phyloP scores from a whole-genome alignment of 176 grass and related monocot genomes.

The Cenchrus purpureus region DNA sequence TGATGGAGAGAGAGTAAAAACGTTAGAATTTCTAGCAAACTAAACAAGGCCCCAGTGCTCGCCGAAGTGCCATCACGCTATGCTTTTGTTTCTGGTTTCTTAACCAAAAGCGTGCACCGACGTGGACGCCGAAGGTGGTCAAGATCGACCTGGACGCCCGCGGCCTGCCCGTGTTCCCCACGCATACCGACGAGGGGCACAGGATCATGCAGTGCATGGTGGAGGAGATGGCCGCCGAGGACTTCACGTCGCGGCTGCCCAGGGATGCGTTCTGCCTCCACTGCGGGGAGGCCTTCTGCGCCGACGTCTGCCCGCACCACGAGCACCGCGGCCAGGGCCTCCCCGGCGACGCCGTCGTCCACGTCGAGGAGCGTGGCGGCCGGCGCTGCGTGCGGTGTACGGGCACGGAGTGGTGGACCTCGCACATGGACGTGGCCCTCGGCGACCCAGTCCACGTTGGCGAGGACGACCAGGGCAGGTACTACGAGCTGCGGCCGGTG shows the following conservation, averaged over 20 bases:
- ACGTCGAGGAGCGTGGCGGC: neutral
- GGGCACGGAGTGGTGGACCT: neutral
- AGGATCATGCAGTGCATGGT: neutral
- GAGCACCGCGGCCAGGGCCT: neutral
- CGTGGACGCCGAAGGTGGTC: too few relatives aligned
- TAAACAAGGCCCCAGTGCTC: too few relatives aligned
- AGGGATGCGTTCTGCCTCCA: neutral
- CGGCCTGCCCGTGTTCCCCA: neutral
- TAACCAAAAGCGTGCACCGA: too few relatives aligned
- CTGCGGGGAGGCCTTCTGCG: neutral
- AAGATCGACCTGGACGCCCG: neutral
- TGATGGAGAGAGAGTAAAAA: too few relatives aligned
- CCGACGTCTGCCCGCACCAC: neutral
- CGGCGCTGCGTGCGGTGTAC: neutral
- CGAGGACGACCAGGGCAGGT: neutral
- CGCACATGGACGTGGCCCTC: neutral
- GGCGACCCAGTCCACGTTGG: neutral
- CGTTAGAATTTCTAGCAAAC: too few relatives aligned
- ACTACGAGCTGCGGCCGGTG: neutral
- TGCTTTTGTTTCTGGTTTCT: constrained; percentile 9
- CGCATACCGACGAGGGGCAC: neutral
- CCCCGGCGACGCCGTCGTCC: neutral
- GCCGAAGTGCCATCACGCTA: constrained; percentile 55
- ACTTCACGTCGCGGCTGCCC: neutral
- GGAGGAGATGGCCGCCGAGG: neutral